Base-by-base conservation (phyloP, 208 protist species). In the Trypanosomatidae sp. region DNA sequence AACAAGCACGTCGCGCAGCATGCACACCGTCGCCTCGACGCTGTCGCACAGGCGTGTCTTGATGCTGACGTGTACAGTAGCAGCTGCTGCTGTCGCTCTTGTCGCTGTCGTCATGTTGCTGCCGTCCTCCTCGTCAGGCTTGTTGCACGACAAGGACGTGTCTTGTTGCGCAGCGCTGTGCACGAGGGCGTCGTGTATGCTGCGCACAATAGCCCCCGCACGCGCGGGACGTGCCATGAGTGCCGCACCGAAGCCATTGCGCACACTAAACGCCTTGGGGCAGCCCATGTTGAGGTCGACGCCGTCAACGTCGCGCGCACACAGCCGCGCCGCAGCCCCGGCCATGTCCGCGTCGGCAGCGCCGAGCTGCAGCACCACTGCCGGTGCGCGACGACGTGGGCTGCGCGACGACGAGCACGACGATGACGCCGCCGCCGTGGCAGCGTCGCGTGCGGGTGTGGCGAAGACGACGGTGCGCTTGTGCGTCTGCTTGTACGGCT, bases 241-340 rank as follows among this genome's bases (percentile, higher is more conserved):
- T 5, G 92, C 92, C 0, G 94, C 80, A 15, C 97, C 97, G 91
- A 99, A 98, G 5, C 96, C 96, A 39, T 96, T 96, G 6, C 66
- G 59, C 16, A 96, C 66, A 55, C 94, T 98, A 56, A 98, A 99
- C 43, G 82, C 74, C 53, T 98, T 98, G 0, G 97, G 97, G 53
- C 97, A 99, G 32, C 97, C 96, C 96, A 99, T 98, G 69, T 99
- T 99, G 23, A 99, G 53, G 76, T 99, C 97, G 10, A 99, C 72
- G 11, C 78, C 97, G 45, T 93, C 79, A 15, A 99, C 76, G 56
- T 98, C 95, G 7, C 71, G 58, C n/a, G 58, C 59, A 41, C 91
- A 87, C 6, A 87, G 48, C 37, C 77, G 44, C 6, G 92, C 95
- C 2, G 92, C 94, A 11, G 61, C 48, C 1, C 94, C 69, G 16